Base-by-base conservation (phyloP, 2,329 filamentous ascomycete genomes). In the Mycosphaerella sp. region DNA sequence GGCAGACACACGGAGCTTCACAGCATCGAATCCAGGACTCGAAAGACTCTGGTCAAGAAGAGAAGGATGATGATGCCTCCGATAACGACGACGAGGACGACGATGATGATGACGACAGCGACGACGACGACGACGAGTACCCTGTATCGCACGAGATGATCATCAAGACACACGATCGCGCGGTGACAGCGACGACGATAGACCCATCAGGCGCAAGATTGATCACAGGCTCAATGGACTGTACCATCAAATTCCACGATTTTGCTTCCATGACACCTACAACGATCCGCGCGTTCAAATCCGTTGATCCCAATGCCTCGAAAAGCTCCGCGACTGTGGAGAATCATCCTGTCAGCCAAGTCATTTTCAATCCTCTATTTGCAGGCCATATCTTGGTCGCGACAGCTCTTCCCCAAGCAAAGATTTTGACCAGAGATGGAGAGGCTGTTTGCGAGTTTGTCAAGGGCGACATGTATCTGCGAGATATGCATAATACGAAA, bases 391-490 rank as follows among this genome's bases (percentile, higher is more conserved):
- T 98, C 56, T 81, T 98, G 34, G 95, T 93, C 62, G 78, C 97
- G 43, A 87, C 90, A 6, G 90, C 92, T 6, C 88, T 92, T 40
- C 85, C 92, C 1, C 92, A 97, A 70, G 89, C 92, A 10, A 91
- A 90, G 70, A 84, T 98, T 23, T 79, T 97, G 69, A 88, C 83
- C 64, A 84, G 93, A 65, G 92, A 98, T 73, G 93, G 93, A 39
- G 89, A 95, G 43, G 79, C 87, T 6, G 65, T 95, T 46, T 85
- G 86, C 1, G 90, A 96, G 67, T 97, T 95, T 61, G 86, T 90
- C 62, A 98, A 98, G 73, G 93, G 93, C 44, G 93, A 98, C 69
- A 97, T 97, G 91, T 98, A 98, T 66, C 74, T 98, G 61, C 82
- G 92, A 51, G 93, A 98, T 70, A 95, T 97, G 86, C 83, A 96